Evolutionary conservation across 140 eudicot genomes (phyloP).

Genomic region (Eryngium alpinum): DNA sequence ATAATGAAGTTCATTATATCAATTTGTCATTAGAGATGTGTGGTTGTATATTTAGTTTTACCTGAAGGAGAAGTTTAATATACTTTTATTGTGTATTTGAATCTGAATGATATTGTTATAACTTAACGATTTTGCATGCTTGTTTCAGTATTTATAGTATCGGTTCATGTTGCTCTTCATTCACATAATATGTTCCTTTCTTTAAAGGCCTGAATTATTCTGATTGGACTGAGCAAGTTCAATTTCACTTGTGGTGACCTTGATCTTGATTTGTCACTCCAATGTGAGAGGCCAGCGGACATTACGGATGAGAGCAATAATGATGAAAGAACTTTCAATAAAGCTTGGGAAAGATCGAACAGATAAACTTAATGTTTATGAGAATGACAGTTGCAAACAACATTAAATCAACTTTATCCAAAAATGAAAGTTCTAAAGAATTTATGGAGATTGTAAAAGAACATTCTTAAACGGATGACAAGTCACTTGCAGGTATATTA

Average conservation of each 20-base stretch:
- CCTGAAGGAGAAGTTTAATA: too few relatives aligned
- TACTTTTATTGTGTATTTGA: too few relatives aligned
- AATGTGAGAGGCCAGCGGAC: neutral
- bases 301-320: neutral
- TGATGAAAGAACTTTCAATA: neutral
- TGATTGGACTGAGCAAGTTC: neutral
- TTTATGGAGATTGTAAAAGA: neutral
- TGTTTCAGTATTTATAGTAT: neutral
- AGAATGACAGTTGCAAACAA: too few relatives aligned
- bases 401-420: neutral
- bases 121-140: too few relatives aligned
- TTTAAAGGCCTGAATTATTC: neutral
- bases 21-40: too few relatives aligned
- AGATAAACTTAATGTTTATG: neutral
- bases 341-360: neutral
- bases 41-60: too few relatives aligned
- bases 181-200: neutral
- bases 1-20: too few relatives aligned
- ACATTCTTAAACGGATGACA: neutral
- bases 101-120: too few relatives aligned
- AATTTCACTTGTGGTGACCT: neutral
- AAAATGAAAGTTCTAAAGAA: neutral
- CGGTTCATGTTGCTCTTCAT: neutral
- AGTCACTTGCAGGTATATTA: neutral
- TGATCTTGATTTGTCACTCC: neutral